Base-by-base conservation (phyloP, 345 rosid species). In the Gossypium australe region DNA sequence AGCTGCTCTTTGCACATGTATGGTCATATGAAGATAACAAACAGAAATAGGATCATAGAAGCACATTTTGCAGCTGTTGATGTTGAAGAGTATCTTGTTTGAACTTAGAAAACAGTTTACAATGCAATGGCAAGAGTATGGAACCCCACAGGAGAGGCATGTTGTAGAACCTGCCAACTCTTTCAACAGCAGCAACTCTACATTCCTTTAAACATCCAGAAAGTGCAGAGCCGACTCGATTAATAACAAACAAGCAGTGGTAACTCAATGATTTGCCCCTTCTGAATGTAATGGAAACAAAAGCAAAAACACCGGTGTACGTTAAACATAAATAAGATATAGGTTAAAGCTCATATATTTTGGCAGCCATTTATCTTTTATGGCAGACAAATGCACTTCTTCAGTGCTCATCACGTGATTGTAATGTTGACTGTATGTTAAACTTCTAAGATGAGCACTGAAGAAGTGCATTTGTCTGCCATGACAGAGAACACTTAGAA, bases 401-500 rank as follows among this genome's bases (percentile, higher is more conserved):
- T 53, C 58, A 17, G 22, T 53, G 18, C 2, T 53, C 18, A 7
- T n/a, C 2, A 29, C 34, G 34, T 29, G 4, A 14, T 52, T 52
- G 3, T 48, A 52, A 51, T 17, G 18, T 7, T 17, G 58, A 53
- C 58, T 17, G 2, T n/a, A n/a, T 45, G 34, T 29, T 29, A 29
- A 29, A 29, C 4, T 29, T 29, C 34, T 88, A 76, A 41, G 89
- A 84, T 60, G 86, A 65, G 78, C 85, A 88, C 76, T 29, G 34
- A 29, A 29, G 34, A 29, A 29, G 34, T 29, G 34, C 4, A 29
- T 29, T 29, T 29, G 34, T 29, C 34, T 29, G 34, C 34, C 34
- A 29, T 29, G 34, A 29, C 5, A 24, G 34, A 3, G 43, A 94
- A 83, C 82, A 90, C 48, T 92, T 45, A 80, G 66, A 92, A 79